Percentiles rank a stretch among this genome's conserved stretches.
These are phyloP conservation scores for Ceratocystis cubensis DNA, from an alignment of 2,329 filamentous ascomycete species.

Conservation along the genomic window DNA sequence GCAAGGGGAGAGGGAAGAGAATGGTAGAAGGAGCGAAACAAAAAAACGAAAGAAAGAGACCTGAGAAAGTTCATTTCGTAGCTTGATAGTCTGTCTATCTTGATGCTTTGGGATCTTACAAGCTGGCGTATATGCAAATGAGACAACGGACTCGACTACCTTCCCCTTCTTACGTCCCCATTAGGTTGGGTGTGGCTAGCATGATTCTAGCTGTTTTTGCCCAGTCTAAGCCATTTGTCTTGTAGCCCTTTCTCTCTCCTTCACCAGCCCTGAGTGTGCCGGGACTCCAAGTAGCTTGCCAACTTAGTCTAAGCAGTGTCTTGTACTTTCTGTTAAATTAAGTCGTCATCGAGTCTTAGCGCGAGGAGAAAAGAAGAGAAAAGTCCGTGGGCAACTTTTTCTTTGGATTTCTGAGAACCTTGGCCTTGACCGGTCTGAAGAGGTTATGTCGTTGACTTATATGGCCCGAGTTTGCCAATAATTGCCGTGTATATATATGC, in stretches of 20 bases:
- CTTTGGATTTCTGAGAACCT: not conserved
- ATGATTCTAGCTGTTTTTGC: not conserved
- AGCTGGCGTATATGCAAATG: not conserved
- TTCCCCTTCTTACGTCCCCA: not conserved
- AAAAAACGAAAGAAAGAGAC: not conserved
- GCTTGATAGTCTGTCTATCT: not conserved
- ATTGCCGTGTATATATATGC: not conserved
- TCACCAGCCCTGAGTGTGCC: not conserved
- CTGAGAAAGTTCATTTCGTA: not conserved
- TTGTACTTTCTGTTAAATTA: not conserved
- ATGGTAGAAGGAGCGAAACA: not conserved
- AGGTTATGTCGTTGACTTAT: not conserved
- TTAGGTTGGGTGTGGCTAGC: not conserved
- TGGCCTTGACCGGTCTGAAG: not conserved
- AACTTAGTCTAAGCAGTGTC: not conserved
- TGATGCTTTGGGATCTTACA: not conserved
- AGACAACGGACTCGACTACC: not conserved
- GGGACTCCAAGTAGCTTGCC: not conserved
- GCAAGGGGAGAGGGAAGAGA: not conserved
- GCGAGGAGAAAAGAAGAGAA: conserved; percentile 6
- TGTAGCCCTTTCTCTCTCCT: not conserved
- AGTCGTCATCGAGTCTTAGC: not conserved
- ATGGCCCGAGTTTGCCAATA: not conserved
- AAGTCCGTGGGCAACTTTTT: not conserved
- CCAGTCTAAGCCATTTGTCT: not conserved